Conservation (phyloP, 495 filamentous ascomycete genomes). For the Pseudevernia furfuracea region DNA sequence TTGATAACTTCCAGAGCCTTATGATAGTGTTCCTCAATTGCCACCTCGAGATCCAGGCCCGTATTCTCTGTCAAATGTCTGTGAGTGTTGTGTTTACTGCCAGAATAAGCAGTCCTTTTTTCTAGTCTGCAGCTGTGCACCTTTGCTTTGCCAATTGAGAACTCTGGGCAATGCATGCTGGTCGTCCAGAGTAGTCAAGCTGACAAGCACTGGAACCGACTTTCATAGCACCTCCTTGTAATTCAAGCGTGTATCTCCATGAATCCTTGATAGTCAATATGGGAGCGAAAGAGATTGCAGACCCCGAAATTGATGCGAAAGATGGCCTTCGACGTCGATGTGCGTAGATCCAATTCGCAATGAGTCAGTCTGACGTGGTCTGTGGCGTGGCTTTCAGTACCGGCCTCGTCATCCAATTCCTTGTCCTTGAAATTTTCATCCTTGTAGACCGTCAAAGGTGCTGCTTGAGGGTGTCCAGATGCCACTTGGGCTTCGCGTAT, state of each 20-base stretch:
- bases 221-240: constrained; percentile 83
- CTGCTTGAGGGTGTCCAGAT: constrained; percentile 46
- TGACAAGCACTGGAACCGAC: constrained; percentile 88
- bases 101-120: constrained; percentile 79
- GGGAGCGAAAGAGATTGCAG: constrained; percentile 67
- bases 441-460: constrained; percentile 59
- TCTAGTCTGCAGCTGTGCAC: constrained; percentile 80
- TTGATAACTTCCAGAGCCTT: constrained; percentile 75
- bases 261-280: constrained; percentile 64
- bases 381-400: constrained; percentile 47
- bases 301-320: constrained; percentile 69
- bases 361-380: constrained; percentile 71
- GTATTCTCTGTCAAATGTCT: constrained; percentile 95
- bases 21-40: constrained; percentile 81
- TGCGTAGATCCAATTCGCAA: constrained; percentile 80
- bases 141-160: constrained; percentile 95
- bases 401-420: constrained; percentile 37
- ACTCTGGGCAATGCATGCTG: constrained; percentile 79
- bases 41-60: constrained; percentile 93
- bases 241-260: constrained; percentile 82
- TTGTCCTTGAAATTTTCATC: constrained; percentile 43
- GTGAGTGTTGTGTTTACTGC: constrained; percentile 93
- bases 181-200: constrained; percentile 74
- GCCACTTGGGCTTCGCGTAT: constrained; percentile 48
- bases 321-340: constrained; percentile 78